These are phyloP conservation scores for Penicillium crystallinum DNA, from an alignment of 495 filamentous ascomycete species.

Conservation along the genomic window DNA sequence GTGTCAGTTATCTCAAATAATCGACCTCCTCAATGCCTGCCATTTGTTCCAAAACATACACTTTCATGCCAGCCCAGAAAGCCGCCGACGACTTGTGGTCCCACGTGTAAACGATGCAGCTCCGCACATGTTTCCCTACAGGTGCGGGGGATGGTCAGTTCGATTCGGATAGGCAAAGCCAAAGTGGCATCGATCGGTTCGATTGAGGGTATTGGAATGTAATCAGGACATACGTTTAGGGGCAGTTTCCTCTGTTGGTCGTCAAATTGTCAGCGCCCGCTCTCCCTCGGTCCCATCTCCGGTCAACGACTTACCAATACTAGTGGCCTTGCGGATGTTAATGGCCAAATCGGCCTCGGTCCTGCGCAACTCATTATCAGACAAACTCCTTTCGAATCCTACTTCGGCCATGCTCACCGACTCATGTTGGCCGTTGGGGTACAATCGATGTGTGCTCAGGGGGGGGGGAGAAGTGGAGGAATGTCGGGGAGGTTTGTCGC, in stretches of 20 bases:
- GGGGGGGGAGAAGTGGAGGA: constrained; percentile 19
- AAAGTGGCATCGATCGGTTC: constrained; percentile 9
- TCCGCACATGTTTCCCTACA: constrained; percentile 89
- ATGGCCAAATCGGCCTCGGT: constrained; percentile 90
- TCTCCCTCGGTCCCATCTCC: neutral
- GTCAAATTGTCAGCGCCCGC: constrained; percentile 26
- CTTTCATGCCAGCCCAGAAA: constrained; percentile 99
- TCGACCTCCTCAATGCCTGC: neutral
- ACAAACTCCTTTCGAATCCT: neutral
- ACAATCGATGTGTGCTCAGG: constrained; percentile 13
- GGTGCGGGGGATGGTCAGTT: constrained; percentile 4
- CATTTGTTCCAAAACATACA: constrained; percentile 49
- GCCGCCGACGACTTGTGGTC: constrained; percentile 95
- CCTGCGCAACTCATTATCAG: constrained; percentile 37
- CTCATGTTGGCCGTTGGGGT: constrained; percentile 34
- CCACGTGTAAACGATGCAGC: constrained; percentile 98
- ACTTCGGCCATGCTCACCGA: constrained; percentile 32
- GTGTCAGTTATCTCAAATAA: constrained; percentile 3
- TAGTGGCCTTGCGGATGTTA: constrained; percentile 96
- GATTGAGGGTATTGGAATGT: neutral
- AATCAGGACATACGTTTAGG: constrained; percentile 67
- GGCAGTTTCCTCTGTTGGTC: constrained; percentile 72
- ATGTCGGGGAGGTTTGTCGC: constrained; percentile 8
- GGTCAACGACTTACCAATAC: constrained; percentile 53
- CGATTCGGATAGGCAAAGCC: neutral